These are phyloP conservation scores for Backusella westeae DNA, from an alignment of 192 early-diverging fungal species.

Conservation along the genomic window DNA sequence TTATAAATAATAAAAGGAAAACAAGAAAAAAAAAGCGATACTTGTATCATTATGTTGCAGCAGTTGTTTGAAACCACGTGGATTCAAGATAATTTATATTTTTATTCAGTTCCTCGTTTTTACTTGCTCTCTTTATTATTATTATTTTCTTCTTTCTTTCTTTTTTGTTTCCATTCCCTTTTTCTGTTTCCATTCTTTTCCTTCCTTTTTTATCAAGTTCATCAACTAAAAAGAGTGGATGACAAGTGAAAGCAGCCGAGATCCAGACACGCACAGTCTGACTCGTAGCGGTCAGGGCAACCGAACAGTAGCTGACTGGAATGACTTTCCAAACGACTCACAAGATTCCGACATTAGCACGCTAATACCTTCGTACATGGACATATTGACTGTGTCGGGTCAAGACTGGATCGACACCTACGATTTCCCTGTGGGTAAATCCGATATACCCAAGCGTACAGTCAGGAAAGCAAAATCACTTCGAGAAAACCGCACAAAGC, in stretches of 20 bases:
- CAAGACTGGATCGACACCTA: constrained; percentile 14
- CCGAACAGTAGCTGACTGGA: neutral
- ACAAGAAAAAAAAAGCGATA: neutral
- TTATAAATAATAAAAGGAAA: neutral
- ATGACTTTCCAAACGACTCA: neutral
- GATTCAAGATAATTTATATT: neutral
- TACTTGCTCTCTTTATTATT: neutral
- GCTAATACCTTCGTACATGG: neutral
- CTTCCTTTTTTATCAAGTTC: neutral
- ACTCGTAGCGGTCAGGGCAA: neutral
- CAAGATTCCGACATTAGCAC: constrained; percentile 3
- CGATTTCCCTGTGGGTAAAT: neutral
- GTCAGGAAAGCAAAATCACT: neutral
- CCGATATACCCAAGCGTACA: constrained; percentile 1
- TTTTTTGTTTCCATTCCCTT: neutral
- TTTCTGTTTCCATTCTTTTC: neutral
- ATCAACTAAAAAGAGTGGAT: neutral
- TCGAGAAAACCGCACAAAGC: neutral
- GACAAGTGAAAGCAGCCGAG: neutral
- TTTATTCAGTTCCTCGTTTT: neutral
- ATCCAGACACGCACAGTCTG: neutral
- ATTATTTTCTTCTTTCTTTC: neutral
- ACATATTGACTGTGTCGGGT: constrained; percentile 2
- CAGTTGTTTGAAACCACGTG: neutral
- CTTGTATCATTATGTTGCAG: no score